A percentile compares a stretch with the other conserved stretches of the same genome.
phyloP scores from a whole-genome alignment of 2,329 filamentous ascomycete genomes.

The Trichothecium sympodiale region DNA sequence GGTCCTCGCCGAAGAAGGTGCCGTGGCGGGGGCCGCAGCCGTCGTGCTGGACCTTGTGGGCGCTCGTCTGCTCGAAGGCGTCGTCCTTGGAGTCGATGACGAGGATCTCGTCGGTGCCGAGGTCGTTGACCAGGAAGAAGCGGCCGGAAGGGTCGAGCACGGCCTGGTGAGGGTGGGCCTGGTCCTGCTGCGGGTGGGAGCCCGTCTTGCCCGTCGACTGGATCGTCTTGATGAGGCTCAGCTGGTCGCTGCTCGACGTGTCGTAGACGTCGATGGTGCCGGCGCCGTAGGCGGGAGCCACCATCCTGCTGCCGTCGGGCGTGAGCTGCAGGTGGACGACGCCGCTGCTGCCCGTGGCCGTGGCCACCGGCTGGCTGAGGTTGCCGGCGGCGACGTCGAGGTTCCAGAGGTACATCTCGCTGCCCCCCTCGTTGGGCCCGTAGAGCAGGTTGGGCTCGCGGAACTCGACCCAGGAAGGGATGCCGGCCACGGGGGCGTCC shows the following conservation, averaged over 20 bases:
- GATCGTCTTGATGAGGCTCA: conserved; percentile 27
- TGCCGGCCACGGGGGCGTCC: conserved; percentile 20
- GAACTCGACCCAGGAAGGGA: conserved; percentile 36
- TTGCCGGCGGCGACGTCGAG: conserved; percentile 19
- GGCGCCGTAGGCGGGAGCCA: conserved; percentile 30
- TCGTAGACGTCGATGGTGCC: conserved; percentile 36
- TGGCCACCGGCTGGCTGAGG: conserved; percentile 15
- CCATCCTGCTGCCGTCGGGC: conserved; percentile 29
- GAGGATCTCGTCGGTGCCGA: conserved; percentile 36
- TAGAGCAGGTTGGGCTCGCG: conserved; percentile 28
- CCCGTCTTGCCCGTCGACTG: conserved; percentile 20
- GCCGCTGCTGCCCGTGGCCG: conserved; percentile 25
- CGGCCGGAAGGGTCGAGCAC: conserved; percentile 36
- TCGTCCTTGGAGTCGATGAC: conserved; percentile 32
- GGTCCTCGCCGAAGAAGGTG: conserved; percentile 29
- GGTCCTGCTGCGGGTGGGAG: conserved; percentile 19
- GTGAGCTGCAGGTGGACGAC: conserved; percentile 38
- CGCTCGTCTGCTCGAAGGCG: conserved; percentile 24
- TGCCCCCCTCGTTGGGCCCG: conserved; percentile 35
- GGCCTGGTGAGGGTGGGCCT: conserved; percentile 34
- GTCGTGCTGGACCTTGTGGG: conserved; percentile 18
- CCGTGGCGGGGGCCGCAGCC: conserved; percentile 40
- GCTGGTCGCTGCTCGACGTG: conserved; percentile 18
- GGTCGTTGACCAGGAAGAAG: conserved; percentile 37
- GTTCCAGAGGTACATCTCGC: conserved; percentile 25